Evolutionary conservation across 441 rosid species (phyloP), one percentile per base, ranked within the genome.

Genomic region (Adansonia rubrostipa): DNA sequence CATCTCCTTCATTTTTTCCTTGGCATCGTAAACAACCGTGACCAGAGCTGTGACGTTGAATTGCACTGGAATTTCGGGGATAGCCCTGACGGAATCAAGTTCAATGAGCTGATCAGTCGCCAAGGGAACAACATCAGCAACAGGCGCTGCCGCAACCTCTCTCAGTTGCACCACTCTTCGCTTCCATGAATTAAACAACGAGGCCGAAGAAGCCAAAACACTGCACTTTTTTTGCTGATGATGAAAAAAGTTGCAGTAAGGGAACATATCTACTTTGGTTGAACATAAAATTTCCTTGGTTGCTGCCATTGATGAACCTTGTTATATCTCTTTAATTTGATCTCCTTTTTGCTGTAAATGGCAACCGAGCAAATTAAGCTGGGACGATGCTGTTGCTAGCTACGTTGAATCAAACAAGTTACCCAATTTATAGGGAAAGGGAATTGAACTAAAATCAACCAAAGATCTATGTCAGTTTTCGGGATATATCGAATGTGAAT

Each of bases 1-100:
- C 17, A 73, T 9, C 61, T 40, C 64, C 76, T 56, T 73, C 65
- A 54, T n/a, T 9, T 70, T 8, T 28, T 70, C 60, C 60, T 3
- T 14, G 7, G 54, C 17, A n/a, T 70, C 74, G 9, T 70, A 50
- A 42, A 14, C 60, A 4, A 56, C 76, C 4, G 50, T 57, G 0
- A 71, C 74, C 74, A 9, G 8, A 14, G 61, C 61, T 3, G 9
- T 17, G 11, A 73, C 28, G 3, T 19, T 36, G 61, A 28, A n/a
- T 9, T 28, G 61, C 24, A 1, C 11, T 6, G 24, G 74, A 51
- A 3, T 73, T 57, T 73, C 51, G n/a, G 66, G 42, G 66, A 62
- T 11, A 62, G 5, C 36, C n/a, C 7, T 62, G 66, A 62, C 9
- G 66, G 66, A 62, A 62, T 62, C 66, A 5, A 62, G 42, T 42